Conservation (phyloP, 768 basidiomycete species). For the Lentinula lateritia region DNA sequence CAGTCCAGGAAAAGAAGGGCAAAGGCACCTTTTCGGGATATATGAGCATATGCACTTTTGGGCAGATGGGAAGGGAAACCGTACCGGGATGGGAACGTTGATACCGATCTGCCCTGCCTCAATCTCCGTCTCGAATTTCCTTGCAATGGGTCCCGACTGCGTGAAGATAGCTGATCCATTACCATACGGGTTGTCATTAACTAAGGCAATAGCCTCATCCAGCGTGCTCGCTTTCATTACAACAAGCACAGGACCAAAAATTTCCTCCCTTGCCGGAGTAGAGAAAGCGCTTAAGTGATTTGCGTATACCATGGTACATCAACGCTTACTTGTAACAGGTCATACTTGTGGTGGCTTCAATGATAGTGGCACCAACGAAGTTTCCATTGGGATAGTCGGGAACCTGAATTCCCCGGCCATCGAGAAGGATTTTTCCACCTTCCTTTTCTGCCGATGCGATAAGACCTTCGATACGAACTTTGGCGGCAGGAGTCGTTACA, state of each 20-base stretch:
- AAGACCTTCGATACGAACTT: constrained; percentile 66
- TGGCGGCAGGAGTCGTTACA: constrained; percentile 78
- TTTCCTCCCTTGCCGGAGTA: constrained; percentile 64
- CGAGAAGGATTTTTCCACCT: constrained; percentile 83
- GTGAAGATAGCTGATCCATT: constrained; percentile 97
- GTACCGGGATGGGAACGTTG: constrained; percentile 91
- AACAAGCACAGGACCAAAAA: constrained; percentile 88
- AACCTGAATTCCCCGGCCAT: constrained; percentile 71
- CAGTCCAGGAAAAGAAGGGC: background rate
- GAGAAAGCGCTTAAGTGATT: constrained; percentile 5
- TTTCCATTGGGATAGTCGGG: constrained; percentile 81
- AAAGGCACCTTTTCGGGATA: background rate
- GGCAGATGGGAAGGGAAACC: constrained; percentile 36
- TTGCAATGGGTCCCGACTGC: constrained; percentile 90
- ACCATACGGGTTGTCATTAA: constrained; percentile 87
- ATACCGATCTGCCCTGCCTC: constrained; percentile 93
- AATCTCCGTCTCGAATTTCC: constrained; percentile 84
- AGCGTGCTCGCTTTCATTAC: constrained; percentile 75
- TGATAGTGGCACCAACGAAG: constrained; percentile 89
- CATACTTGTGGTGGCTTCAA: constrained; percentile 82
- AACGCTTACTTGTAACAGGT: constrained; percentile 71
- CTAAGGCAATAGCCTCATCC: constrained; percentile 84
- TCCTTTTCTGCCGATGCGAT: constrained; percentile 72
- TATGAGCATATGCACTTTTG: background rate
- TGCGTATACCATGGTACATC: background rate